phyloP scores from a whole-genome alignment of 768 basidiomycete species.

The Tephrocybe sp. region DNA sequence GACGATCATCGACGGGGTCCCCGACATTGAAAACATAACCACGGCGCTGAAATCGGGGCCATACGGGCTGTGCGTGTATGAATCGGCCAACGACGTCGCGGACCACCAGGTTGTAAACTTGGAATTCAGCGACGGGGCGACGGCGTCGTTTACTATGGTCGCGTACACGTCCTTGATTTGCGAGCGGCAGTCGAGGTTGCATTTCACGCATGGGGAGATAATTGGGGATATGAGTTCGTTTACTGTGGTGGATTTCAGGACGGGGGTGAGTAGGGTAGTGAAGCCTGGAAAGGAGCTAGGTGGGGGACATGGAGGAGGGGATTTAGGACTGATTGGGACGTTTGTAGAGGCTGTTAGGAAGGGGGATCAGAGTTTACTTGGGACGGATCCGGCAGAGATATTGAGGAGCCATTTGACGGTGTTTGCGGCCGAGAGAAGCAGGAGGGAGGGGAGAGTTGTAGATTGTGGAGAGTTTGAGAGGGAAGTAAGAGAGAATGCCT shows the following conservation, averaged over 20 bases:
- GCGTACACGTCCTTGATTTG: slow-evolving; percentile 81
- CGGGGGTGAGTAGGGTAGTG: slow-evolving; percentile 41
- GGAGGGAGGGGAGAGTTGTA: slow-evolving; percentile 67
- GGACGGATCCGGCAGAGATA: slow-evolving; percentile 67
- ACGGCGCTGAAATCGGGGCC: slow-evolving; percentile 67
- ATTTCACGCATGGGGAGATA: slow-evolving; percentile 87
- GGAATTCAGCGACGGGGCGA: slow-evolving; percentile 79
- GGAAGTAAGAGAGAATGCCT: slow-evolving; percentile 38
- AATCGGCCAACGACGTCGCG: slow-evolving; percentile 82
- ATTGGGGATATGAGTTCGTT: slow-evolving; percentile 82
- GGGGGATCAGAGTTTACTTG: slow-evolving; percentile 62
- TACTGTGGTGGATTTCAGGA: slow-evolving; percentile 77
- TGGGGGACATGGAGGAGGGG: slow-evolving; percentile 84
- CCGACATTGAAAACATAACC: slow-evolving; percentile 85
- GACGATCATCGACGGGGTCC: slow-evolving; percentile 74
- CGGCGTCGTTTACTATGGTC: slow-evolving; percentile 88
- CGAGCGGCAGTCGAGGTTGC: slow-evolving; percentile 79
- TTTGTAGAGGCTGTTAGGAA: slow-evolving; percentile 77
- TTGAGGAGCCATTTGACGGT: slow-evolving; percentile 80
- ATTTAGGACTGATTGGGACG: slow-evolving; percentile 68
- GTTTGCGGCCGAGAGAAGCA: slow-evolving; percentile 84
- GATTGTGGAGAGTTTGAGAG: slow-evolving; percentile 69
- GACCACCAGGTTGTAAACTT: slow-evolving; percentile 92
- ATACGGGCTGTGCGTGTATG: slow-evolving; percentile 86
- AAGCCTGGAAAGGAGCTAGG: slow-evolving; percentile 51